phyloP scores from a whole-genome alignment of 129 eudicot genomes.

The Flaveria sonorensis region DNA sequence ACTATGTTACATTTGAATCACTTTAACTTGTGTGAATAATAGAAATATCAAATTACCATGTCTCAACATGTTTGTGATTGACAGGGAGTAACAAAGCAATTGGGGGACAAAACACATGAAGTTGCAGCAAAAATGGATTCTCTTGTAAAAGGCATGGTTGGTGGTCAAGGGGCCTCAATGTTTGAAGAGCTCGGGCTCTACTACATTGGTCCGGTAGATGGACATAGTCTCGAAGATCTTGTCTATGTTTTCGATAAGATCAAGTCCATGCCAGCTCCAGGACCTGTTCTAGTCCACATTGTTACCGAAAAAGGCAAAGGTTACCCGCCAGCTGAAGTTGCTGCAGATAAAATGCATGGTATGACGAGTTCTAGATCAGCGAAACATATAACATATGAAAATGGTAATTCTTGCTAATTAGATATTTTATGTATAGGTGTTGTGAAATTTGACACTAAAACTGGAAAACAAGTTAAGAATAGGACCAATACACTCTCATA shows the following conservation, averaged over 20 bases:
- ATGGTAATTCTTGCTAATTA: conserved; percentile 7
- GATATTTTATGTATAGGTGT: conserved; percentile 42
- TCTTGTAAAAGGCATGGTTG: conserved; percentile 36
- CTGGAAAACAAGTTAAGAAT: conserved; percentile 53
- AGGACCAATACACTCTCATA: conserved; percentile 52
- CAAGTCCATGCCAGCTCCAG: conserved; percentile 47
- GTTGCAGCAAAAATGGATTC: conserved; percentile 54
- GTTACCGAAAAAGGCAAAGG: conserved; percentile 85
- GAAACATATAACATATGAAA: not conserved
- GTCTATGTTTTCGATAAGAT: conserved; percentile 46
- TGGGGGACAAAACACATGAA: conserved; percentile 50
- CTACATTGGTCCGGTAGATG: conserved; percentile 77
- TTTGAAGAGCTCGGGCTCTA: conserved; percentile 73
- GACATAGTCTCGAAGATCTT: conserved; percentile 67
- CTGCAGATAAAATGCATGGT: conserved; percentile 80
- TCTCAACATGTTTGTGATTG: not conserved
- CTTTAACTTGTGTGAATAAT: too few relatives aligned
- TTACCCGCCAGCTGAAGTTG: conserved; percentile 65
- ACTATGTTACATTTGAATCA: too few relatives aligned
- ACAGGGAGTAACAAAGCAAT: conserved; percentile 53
- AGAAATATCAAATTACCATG: not conserved
- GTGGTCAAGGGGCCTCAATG: conserved; percentile 40
- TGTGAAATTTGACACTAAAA: conserved; percentile 54
- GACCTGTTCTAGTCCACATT: conserved; percentile 68
- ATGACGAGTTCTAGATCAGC: not conserved